phyloP scores from a whole-genome alignment of 106 monocot genomes.

The Iris macrosiphon region DNA sequence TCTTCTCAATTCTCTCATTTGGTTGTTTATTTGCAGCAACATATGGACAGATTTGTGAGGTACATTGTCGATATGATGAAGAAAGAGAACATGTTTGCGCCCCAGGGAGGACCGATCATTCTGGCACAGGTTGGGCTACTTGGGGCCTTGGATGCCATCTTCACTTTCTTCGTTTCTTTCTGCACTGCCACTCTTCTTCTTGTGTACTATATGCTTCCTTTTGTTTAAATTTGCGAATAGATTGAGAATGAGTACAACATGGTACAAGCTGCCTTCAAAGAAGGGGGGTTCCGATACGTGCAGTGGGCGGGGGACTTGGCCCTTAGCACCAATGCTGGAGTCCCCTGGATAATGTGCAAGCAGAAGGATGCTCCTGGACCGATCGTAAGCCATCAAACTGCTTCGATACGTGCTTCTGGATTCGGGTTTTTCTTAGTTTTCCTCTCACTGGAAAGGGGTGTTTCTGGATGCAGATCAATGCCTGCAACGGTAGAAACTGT shows the following conservation, averaged over 20 bases:
- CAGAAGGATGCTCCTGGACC: slow-evolving; percentile 59
- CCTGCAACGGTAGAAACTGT: slow-evolving; percentile 98
- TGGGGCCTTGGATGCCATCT: not conserved
- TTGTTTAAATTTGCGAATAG: no score
- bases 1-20: no score
- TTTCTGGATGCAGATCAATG: slow-evolving; percentile 54
- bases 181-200: no score
- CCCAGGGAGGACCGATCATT: slow-evolving; percentile 74
- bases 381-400: slow-evolving; percentile 59
- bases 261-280: slow-evolving; percentile 28
- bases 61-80: slow-evolving; percentile 52
- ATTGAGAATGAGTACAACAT: slow-evolving; percentile 94
- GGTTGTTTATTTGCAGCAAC: slow-evolving; percentile 29
- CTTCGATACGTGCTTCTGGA: no score
- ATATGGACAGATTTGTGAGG: slow-evolving; percentile 49
- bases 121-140: slow-evolving; percentile 53
- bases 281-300: slow-evolving; percentile 41
- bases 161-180: not conserved
- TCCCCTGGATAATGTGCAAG: slow-evolving; percentile 99
- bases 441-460: not conserved
- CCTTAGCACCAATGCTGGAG: slow-evolving; percentile 28
- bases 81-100: slow-evolving; percentile 52
- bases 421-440: no score
- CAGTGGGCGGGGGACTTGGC: slow-evolving; percentile 78
- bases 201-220: no score